phyloP scores from a whole-genome alignment of 2,329 filamentous ascomycete genomes.

The Colletotrichum agaves region DNA sequence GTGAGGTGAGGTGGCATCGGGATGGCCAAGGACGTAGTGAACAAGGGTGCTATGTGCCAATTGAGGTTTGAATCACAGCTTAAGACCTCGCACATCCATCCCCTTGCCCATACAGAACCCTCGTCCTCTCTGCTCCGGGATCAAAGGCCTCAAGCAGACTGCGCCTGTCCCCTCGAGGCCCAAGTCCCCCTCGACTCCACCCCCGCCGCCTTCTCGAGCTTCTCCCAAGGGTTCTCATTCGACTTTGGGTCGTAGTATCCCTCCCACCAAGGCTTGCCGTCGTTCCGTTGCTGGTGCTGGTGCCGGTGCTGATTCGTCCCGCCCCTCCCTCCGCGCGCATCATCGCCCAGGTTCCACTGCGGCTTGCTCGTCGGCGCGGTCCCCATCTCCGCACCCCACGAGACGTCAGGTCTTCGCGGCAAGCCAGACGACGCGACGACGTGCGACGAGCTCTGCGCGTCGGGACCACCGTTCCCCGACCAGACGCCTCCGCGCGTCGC shows the following conservation, averaged over 20 bases:
- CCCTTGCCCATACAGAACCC: background rate
- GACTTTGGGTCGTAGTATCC: conserved; percentile 77
- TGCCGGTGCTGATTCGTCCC: background rate
- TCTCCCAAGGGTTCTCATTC: conserved; percentile 78
- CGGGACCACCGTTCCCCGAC: background rate
- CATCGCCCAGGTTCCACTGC: conserved; percentile 6
- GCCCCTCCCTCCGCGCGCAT: background rate
- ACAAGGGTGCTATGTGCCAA: background rate
- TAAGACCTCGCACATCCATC: background rate
- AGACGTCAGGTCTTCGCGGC: conserved; percentile 26
- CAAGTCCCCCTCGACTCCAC: conserved; percentile 58
- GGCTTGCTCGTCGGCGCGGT: conserved; percentile 15
- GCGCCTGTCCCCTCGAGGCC: conserved; percentile 44
- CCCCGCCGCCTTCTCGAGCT: conserved; percentile 60
- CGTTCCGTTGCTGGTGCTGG: conserved; percentile 10
- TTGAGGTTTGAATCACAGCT: background rate
- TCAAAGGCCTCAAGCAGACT: background rate
- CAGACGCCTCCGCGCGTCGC: background rate
- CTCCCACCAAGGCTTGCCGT: conserved; percentile 64
- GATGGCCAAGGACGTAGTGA: background rate
- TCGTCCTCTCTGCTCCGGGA: background rate
- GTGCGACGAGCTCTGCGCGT: background rate
- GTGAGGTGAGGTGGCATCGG: background rate
- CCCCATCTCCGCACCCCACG: conserved; percentile 33
- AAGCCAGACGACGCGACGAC: conserved; percentile 19